phyloP scores from a whole-genome alignment of 805 yeast genomes.

The Ogataea nitratoaversa region DNA sequence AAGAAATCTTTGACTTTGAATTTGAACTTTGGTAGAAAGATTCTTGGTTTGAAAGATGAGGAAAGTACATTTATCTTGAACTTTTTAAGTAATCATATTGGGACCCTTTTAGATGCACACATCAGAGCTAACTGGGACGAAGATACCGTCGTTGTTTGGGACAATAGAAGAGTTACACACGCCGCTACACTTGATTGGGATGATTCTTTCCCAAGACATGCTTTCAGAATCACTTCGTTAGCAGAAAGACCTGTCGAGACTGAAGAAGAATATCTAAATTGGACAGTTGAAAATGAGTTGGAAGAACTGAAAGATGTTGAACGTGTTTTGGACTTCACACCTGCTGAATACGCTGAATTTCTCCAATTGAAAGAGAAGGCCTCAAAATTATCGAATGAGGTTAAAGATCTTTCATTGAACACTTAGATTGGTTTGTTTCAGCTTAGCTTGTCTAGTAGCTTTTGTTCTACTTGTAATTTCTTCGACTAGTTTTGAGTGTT shows the following conservation, averaged over 20 bases:
- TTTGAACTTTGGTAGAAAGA: slow-evolving; percentile 57
- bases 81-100: slow-evolving; percentile 50
- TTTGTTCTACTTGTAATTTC: too few relatives aligned
- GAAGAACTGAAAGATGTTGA: slow-evolving; percentile 1
- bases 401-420: neutral
- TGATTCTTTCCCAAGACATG: slow-evolving; percentile 62
- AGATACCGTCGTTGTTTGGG: slow-evolving; percentile 72
- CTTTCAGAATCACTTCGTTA: slow-evolving; percentile 66
- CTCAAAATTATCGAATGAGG: neutral
- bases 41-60: slow-evolving; percentile 68
- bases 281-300: slow-evolving; percentile 13
- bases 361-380: neutral
- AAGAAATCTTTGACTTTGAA: slow-evolving; percentile 56
- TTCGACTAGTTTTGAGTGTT: too few relatives aligned
- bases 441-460: too few relatives aligned
- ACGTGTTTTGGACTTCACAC: neutral
- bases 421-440: neutral
- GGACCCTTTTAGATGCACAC: slow-evolving; percentile 54
- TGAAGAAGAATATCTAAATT: slow-evolving; percentile 24
- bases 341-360: neutral
- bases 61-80: slow-evolving; percentile 61
- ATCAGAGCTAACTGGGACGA: slow-evolving; percentile 70
- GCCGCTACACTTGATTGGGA: slow-evolving; percentile 72
- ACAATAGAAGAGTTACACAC: slow-evolving; percentile 67
- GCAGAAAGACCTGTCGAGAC: slow-evolving; percentile 61